phyloP scores from a whole-genome alignment of 2,329 filamentous ascomycete species.

The Ophioceras dolichostomum region DNA sequence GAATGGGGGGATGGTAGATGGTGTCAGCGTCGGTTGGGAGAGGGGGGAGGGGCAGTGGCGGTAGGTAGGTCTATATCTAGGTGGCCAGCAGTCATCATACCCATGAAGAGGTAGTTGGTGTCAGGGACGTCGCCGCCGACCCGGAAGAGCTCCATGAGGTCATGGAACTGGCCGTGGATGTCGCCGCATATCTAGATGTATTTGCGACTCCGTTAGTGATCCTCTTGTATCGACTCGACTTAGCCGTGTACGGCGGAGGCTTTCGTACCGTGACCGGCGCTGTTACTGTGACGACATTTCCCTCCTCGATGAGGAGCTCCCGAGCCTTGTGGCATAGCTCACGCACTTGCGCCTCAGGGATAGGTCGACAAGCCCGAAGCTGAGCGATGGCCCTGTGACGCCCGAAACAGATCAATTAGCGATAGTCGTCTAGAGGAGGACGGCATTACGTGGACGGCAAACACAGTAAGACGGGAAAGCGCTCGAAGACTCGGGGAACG shows the following conservation, averaged over 20 bases:
- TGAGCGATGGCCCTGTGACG: conserved; percentile 84
- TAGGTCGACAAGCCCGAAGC: conserved; percentile 87
- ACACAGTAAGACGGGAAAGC: background rate
- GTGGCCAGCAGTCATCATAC: conserved; percentile 30
- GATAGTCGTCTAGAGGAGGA: too few relatives aligned
- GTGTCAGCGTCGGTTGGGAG: too few relatives aligned
- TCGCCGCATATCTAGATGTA: conserved; percentile 71
- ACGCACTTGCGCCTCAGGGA: conserved; percentile 88
- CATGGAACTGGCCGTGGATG: conserved; percentile 94
- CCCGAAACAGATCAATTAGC: too few relatives aligned
- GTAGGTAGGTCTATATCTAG: too few relatives aligned
- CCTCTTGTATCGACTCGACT: background rate
- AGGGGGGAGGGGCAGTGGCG: too few relatives aligned
- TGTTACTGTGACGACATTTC: conserved; percentile 90
- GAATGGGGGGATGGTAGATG: background rate
- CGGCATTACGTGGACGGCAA: conserved; percentile 3
- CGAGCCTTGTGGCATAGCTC: conserved; percentile 96
- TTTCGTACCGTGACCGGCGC: conserved; percentile 74
- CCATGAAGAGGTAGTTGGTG: conserved; percentile 96
- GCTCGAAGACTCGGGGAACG: background rate
- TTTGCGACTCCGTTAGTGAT: too few relatives aligned
- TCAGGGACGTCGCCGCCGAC: conserved; percentile 90
- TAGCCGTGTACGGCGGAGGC: background rate
- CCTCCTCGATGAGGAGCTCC: conserved; percentile 93
- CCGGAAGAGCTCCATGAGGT: conserved; percentile 91